Percentiles rank a stretch among this genome's conserved stretches.
Evolutionary conservation across 148 eudicot genomes (phyloP).

Genomic region (Fagopyrum esculentum): DNA sequence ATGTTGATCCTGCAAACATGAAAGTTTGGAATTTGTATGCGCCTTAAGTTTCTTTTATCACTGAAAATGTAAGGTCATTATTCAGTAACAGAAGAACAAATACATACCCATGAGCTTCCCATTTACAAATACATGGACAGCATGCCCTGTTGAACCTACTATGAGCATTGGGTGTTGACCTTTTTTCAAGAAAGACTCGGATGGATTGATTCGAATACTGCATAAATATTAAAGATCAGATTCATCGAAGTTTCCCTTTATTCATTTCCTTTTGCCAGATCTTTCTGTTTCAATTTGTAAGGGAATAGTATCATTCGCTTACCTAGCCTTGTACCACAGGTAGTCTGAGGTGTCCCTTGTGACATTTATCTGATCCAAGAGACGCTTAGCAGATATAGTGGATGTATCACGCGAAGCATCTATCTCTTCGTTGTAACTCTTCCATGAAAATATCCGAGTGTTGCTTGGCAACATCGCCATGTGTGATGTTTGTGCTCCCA

Average conservation of each 20-base stretch:
- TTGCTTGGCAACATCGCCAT: conserved; percentile 65
- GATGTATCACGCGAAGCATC: conserved; percentile 44
- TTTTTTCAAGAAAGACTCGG: conserved; percentile 66
- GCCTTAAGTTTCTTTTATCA: not conserved
- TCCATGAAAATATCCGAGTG: conserved; percentile 53
- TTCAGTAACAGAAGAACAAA: not conserved
- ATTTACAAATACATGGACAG: conserved; percentile 77
- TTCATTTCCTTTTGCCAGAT: not conserved
- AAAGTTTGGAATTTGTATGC: not conserved
- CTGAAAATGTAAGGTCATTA: not conserved
- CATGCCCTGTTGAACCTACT: conserved; percentile 79
- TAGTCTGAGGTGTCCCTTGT: conserved; percentile 89
- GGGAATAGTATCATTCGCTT: conserved; percentile 6
- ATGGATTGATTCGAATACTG: conserved; percentile 65
- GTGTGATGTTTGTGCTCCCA: conserved; percentile 76
- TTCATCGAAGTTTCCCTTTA: not conserved
- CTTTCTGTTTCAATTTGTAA: not conserved
- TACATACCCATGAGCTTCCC: conserved; percentile 71
- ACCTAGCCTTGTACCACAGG: conserved; percentile 94
- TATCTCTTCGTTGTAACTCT: conserved; percentile 69
- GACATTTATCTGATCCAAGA: conserved; percentile 83
- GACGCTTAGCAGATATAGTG: conserved; percentile 47
- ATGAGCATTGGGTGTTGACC: conserved; percentile 69
- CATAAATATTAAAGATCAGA: conserved; percentile 5
- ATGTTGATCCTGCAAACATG: conserved; percentile 53